Conservation (phyloP, 805 yeast genomes). For the Saturnispora quitensis region DNA sequence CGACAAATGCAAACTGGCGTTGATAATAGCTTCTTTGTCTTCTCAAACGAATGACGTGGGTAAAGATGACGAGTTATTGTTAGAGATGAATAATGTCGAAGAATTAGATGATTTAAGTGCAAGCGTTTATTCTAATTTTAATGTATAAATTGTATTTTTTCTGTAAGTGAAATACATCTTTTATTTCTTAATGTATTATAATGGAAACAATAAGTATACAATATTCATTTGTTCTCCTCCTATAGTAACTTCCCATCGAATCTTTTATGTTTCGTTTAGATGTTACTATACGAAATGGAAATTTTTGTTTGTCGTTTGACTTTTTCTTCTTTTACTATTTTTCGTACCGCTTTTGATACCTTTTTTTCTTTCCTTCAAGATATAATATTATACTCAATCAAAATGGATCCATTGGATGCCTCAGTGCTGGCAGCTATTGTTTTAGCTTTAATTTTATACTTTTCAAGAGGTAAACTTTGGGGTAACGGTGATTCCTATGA, state of each 20-base stretch:
- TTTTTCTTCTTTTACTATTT: not conserved
- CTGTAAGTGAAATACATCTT: not conserved
- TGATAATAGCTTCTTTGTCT: conserved; percentile 57
- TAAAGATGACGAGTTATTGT: conserved; percentile 24
- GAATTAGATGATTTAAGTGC: conserved; percentile 86
- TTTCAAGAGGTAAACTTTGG: conserved; percentile 54
- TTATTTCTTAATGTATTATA: not conserved
- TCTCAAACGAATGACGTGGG: conserved; percentile 43
- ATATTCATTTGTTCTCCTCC: not conserved
- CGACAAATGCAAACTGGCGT: conserved; percentile 47
- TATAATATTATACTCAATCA: conserved; percentile 12
- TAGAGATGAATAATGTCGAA: conserved; percentile 39
- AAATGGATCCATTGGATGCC: conserved; percentile 67
- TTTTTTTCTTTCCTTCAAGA: not conserved
- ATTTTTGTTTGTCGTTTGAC: not conserved
- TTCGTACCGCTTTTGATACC: conserved; percentile 2
- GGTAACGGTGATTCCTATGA: conserved; percentile 24
- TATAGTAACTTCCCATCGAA: not conserved
- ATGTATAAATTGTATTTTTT: conserved; percentile 12
- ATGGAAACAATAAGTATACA: no score
- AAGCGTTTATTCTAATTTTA: conserved; percentile 75
- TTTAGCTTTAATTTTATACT: conserved; percentile 55
- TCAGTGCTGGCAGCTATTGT: conserved; percentile 58
- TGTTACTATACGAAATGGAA: not conserved
- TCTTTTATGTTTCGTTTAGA: not conserved